Evolutionary conservation across 768 basidiomycete species (phyloP).

Genomic region (Amanita rubescens): DNA sequence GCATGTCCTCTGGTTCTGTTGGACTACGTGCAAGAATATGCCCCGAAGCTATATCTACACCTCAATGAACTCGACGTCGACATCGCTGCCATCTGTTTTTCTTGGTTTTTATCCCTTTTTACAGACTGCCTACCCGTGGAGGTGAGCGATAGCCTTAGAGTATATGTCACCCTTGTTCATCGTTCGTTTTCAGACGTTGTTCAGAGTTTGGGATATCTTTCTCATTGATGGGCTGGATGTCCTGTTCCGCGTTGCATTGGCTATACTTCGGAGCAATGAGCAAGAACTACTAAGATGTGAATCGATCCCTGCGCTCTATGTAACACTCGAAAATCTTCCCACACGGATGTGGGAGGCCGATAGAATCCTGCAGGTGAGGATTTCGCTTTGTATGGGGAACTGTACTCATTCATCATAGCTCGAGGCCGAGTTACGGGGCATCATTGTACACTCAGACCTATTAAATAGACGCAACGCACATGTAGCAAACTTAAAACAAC

Average conservation of each 20-base stretch:
- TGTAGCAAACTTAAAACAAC: conserved; percentile 30
- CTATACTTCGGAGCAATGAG: conserved; percentile 79
- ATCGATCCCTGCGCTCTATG: conserved; percentile 84
- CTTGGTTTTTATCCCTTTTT: conserved; percentile 96
- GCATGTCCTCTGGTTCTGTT: conserved; percentile 89
- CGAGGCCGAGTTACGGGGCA: conserved; percentile 49
- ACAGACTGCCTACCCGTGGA: conserved; percentile 95
- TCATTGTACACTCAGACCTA: conserved; percentile 48
- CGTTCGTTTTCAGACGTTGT: conserved; percentile 60
- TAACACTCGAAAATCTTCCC: conserved; percentile 82
- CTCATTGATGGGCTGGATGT: conserved; percentile 90
- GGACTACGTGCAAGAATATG: conserved; percentile 74
- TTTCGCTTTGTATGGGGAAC: not conserved
- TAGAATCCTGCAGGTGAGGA: conserved; percentile 75
- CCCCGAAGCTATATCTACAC: conserved; percentile 71
- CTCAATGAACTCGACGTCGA: conserved; percentile 80
- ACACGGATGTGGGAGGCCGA: conserved; percentile 93
- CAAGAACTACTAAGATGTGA: conserved; percentile 76
- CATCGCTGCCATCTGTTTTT: conserved; percentile 92
- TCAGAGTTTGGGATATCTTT: conserved; percentile 95
- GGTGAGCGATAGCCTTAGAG: conserved; percentile 35
- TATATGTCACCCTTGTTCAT: conserved; percentile 1
- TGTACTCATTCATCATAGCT: conserved; percentile 26
- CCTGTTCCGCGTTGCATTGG: conserved; percentile 84
- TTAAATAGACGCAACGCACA: conserved; percentile 47